Evolutionary conservation across 2,329 filamentous ascomycete genomes (phyloP).

Genomic region (Helotiales sp.): DNA sequence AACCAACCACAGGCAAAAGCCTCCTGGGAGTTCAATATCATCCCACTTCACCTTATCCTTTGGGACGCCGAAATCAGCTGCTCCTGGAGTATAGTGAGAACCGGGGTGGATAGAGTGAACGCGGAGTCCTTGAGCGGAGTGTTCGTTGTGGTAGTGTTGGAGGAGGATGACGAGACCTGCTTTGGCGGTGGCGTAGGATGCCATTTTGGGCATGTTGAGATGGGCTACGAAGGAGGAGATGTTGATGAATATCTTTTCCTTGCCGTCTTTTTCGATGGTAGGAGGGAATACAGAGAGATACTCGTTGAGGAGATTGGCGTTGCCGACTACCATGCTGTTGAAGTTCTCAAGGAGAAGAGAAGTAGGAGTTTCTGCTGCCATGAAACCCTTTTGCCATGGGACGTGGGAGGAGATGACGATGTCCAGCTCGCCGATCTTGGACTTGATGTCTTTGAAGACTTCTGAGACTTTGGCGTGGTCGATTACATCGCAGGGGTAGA

Average conservation of each 20-base stretch:
- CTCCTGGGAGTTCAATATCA: neutral
- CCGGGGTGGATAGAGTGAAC: neutral
- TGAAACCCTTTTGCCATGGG: neutral
- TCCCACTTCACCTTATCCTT: neutral
- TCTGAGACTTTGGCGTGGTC: neutral
- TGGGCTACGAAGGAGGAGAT: neutral
- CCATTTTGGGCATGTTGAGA: neutral
- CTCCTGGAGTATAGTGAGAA: neutral
- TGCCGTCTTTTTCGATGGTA: neutral
- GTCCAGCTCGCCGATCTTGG: neutral
- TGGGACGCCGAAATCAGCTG: neutral
- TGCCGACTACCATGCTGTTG: neutral
- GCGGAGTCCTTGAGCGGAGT: neutral
- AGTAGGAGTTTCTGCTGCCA: neutral
- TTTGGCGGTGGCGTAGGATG: neutral
- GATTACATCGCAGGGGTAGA: neutral
- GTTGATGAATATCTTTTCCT: neutral
- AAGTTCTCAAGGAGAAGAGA: neutral
- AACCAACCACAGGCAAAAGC: neutral
- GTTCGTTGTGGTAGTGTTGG: neutral
- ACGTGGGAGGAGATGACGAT: neutral
- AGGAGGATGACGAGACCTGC: neutral
- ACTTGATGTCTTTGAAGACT: neutral
- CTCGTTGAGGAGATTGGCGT: neutral
- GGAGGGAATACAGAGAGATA: neutral